phyloP scores from a whole-genome alignment of 2,329 filamentous ascomycete genomes.

The Beauveria medogensis region DNA sequence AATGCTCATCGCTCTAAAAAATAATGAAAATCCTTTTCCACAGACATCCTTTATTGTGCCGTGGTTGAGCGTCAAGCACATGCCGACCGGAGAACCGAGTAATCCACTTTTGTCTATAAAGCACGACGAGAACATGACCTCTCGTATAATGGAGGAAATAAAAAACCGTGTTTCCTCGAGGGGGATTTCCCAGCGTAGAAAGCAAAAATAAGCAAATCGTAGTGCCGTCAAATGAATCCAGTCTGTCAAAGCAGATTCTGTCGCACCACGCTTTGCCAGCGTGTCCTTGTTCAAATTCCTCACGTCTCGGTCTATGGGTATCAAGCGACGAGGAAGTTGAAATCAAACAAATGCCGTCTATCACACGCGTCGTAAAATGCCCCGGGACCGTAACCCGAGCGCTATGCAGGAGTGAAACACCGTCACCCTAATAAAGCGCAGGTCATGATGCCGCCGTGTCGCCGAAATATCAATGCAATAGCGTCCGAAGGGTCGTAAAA shows the following conservation, averaged over 20 bases:
- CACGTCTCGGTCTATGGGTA: conserved; percentile 37
- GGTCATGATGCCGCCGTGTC: conserved; percentile 36
- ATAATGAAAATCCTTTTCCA: conserved; percentile 17
- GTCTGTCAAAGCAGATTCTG: conserved; percentile 22
- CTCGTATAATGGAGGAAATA: conserved; percentile 31
- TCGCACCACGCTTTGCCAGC: conserved; percentile 29
- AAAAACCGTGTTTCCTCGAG: conserved; percentile 25
- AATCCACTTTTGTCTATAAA: conserved; percentile 60
- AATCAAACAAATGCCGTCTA: conserved; percentile 38
- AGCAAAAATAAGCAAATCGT: conserved; percentile 25
- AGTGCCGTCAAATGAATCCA: conserved; percentile 27
- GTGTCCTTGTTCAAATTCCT: conserved; percentile 27
- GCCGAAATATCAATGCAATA: conserved; percentile 20
- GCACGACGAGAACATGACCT: conserved; percentile 38
- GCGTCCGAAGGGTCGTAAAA: conserved; percentile 17
- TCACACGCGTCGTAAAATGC: conserved; percentile 33
- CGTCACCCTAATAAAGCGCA: conserved; percentile 24
- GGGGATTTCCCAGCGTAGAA: conserved; percentile 27
- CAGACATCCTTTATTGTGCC: conserved; percentile 16
- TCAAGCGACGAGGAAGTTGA: conserved; percentile 35
- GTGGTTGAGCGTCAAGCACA: conserved; percentile 26
- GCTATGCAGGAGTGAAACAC: conserved; percentile 24
- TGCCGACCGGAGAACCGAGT: conserved; percentile 49
- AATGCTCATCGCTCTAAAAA: conserved; percentile 24
- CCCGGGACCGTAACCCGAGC: conserved; percentile 29